Evolutionary conservation across 441 rosid genomes (phyloP), one percentile per base, ranked within the genome.

Genomic region (Breynia disticha): DNA sequence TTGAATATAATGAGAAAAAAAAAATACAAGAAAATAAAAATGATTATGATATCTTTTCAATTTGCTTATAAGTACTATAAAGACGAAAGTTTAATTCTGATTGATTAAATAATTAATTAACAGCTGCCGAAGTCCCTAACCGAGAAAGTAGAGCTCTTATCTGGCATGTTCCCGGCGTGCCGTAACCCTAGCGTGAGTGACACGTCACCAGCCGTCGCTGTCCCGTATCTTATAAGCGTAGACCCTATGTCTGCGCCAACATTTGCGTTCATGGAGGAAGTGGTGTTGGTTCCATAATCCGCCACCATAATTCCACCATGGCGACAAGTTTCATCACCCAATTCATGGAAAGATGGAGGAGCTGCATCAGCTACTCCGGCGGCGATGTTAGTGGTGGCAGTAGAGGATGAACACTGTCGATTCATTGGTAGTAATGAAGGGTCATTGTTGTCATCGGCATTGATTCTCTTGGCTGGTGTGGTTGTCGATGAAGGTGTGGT

Each of bases 141-240:
- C 10, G 90, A 75, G 84, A 90, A 90, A 60, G 82, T 56, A 61
- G 81, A 62, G n/a, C 50, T 68, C 57, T 81, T 83, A 62, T 90
- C 90, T 15, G 88, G 82, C 68, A 78, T 64, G 69, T 82, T 88
- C n/a, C 82, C 85, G 46, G 87, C 86, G 60, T 91, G 94, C 54
- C 83, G 96, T 55, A 91, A 74, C 77, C 98, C 98, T 63, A 91
- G 76, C 35, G 98, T 91, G 72, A 91, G 95, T 10, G 98, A 91
- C 63, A 91, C 98, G 56, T 91, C 95, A 16, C 93, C 91, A 35
- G 75, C 63, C 0, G 78, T 43, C 32, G 87, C 68, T 68, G 91
- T 73, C 80, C 96, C 91, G 16, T 80, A 77, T 63, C 87, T 73
- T 57, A 84, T 75, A 42, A 72, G 79, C n/a, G 78, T 56, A 1